Evolutionary conservation across 306 rosid genomes (phyloP).

Genomic region (Castanea mollissima): DNA sequence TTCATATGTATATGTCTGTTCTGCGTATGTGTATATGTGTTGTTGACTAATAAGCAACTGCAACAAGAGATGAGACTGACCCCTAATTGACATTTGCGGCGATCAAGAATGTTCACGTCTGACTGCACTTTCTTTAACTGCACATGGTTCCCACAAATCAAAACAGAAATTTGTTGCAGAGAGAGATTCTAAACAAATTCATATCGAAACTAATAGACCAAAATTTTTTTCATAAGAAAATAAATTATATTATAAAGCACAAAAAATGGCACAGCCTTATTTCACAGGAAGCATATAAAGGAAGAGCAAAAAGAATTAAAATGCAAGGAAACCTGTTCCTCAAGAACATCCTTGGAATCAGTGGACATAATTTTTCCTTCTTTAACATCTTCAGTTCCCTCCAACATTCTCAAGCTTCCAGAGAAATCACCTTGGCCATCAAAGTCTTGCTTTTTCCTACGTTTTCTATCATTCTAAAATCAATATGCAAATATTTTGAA

Average conservation of each 20-base stretch:
- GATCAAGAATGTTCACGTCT: conserved; percentile 53
- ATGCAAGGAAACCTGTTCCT: conserved; percentile 54
- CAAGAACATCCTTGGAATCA: conserved; percentile 52
- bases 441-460: conserved; percentile 50
- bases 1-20: not conserved
- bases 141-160: conserved; percentile 34
- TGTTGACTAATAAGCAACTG: conserved; percentile 4
- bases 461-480: conserved; percentile 51
- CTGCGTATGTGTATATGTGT: not conserved
- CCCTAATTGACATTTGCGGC: conserved; percentile 55
- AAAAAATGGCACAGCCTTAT: no score
- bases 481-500: conserved; percentile 19
- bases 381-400: conserved; percentile 51
- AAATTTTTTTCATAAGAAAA: not conserved
- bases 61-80: conserved; percentile 51
- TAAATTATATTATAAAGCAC: no score
- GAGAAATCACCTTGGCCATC: conserved; percentile 62
- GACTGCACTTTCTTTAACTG: conserved; percentile 71
- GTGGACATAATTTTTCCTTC: conserved; percentile 48
- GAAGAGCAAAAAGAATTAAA: no score
- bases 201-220: conserved; percentile 3
- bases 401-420: conserved; percentile 58
- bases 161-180: conserved; percentile 14
- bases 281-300: no score
- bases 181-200: conserved; percentile 13